Percentiles rank a stretch among this genome's conserved stretches.
phyloP scores from a whole-genome alignment of 1,284 basidiomycete genomes.

The Rhodotorula glutinis region DNA sequence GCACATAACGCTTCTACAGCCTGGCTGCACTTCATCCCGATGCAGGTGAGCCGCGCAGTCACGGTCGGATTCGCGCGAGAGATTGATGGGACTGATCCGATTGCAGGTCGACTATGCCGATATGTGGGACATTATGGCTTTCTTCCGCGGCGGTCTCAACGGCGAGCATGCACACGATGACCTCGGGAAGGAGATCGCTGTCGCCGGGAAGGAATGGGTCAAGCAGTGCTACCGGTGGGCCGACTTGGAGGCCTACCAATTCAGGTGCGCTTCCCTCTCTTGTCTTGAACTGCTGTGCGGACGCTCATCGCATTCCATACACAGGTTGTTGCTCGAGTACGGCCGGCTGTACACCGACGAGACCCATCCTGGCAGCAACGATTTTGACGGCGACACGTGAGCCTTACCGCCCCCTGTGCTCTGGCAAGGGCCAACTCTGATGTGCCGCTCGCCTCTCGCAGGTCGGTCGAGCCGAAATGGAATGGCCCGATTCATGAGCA shows the following conservation, averaged over 20 bases:
- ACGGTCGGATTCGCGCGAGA: too few species aligned
- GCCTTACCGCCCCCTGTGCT: background rate
- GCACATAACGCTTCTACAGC: conserved; percentile 5
- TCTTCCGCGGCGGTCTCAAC: conserved; percentile 55
- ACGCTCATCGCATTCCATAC: background rate
- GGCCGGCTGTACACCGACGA: conserved; percentile 41
- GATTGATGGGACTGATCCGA: conserved; percentile 32
- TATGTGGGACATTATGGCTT: conserved; percentile 57
- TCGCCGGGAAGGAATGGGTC: conserved; percentile 43
- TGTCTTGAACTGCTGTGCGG: too few species aligned
- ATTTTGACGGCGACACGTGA: conserved; percentile 37
- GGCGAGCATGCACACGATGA: conserved; percentile 42
- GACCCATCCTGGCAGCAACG: conserved; percentile 38
- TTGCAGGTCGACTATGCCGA: conserved; percentile 50
- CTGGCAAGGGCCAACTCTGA: too few species aligned
- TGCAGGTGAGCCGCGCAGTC: conserved; percentile 43
- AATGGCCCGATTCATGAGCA: conserved; percentile 15
- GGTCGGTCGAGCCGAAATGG: conserved; percentile 35
- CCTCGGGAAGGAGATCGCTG: conserved; percentile 42
- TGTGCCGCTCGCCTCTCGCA: background rate
- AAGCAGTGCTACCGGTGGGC: conserved; percentile 36
- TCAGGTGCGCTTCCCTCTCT: conserved; percentile 34
- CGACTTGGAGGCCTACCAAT: conserved; percentile 40
- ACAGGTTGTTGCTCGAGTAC: conserved; percentile 41
- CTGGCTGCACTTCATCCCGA: conserved; percentile 46